A percentile compares a stretch with the other conserved stretches of the same genome.
Evolutionary conservation across 352 stramenopile genomes (phyloP).

Genomic region (Blastocystis sp.): DNA sequence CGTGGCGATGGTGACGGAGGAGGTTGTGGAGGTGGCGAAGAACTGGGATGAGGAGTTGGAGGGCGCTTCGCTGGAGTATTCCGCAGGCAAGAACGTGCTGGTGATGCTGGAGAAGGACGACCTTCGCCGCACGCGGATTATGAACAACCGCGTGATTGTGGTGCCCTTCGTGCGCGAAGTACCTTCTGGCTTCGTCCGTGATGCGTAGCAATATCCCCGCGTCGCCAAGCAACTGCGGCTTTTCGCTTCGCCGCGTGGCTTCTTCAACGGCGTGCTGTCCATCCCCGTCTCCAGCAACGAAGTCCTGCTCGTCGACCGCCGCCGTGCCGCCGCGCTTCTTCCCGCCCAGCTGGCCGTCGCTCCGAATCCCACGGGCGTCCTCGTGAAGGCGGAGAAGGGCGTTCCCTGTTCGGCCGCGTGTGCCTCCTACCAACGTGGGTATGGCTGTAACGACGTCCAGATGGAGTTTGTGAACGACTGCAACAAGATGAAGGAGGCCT

Average conservation of each 20-base stretch:
- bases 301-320: slow-evolving; percentile 18
- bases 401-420: slow-evolving; percentile 7
- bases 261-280: slow-evolving; percentile 14
- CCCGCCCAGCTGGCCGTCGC: not conserved
- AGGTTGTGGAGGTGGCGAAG: not conserved
- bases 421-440: not conserved
- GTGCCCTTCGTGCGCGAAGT: slow-evolving; percentile 9
- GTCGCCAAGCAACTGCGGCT: not conserved
- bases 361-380: slow-evolving; percentile 16
- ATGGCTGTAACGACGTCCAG: slow-evolving; percentile 7
- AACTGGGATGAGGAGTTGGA: not conserved
- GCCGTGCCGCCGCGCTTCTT: not conserved
- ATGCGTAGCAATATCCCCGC: not conserved
- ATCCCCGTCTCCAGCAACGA: not conserved
- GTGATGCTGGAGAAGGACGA: not conserved
- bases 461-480: slow-evolving; percentile 58
- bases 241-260: slow-evolving; percentile 8
- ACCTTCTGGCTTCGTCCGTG: not conserved
- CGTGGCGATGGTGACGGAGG: not conserved
- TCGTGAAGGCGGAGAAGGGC: not conserved
- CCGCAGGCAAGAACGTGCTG: not conserved
- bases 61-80: not conserved
- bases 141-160: not conserved
- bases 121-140: not conserved
- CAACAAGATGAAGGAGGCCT: slow-evolving; percentile 38